Evolutionary conservation across 2,329 filamentous ascomycete genomes (phyloP), one percentile per base, ranked within the genome.

Genomic region (Biscogniauxia marginata): DNA sequence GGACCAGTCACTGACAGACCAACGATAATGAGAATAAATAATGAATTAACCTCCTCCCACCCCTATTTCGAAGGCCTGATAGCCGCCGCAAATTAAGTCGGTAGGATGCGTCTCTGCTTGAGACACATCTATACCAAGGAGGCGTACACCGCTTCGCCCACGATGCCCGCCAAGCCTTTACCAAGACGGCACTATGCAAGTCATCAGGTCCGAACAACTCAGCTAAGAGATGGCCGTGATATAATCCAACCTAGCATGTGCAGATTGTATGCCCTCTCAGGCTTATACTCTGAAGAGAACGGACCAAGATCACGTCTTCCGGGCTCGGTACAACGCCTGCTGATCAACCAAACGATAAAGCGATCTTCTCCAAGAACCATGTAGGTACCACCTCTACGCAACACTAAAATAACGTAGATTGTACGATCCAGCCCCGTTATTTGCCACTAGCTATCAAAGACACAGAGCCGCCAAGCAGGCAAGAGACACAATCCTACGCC

Each of bases 151-250:
- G 50, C 50, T 52, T 18, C n/a, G 21, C 13, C 19, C 8, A 19
- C 43, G 24, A 25, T 21, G 48, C 23, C 19, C 43, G 50, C 58
- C 58, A 60, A 58, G 58, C 49, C 22, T 51, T 20, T 46, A 49
- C 57, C 59, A 57, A 56, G 54, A 52, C 53, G 57, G 56, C 24
- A 13, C 54, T 52, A 53, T 62, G 59, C 53, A 60, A 57, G 61
- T 60, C 54, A 60, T 57, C 22, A 53, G 46, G 46, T n/a, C 46
- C 30, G 30, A 39, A 16, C 30, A n/a, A 39, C 3, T 2, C 25
- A 39, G 30, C 30, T 39, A 39, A 39, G 30, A 39, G 13, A 39
- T 39, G 30, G n/a, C 30, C 30, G 30, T 9, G 30, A 39, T 8
- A 16, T 16, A 39, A 9, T 39, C 30, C n/a, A n/a, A n/a, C n/a